A percentile compares a stretch with the other conserved stretches of the same genome.
phyloP scores from a whole-genome alignment of 768 basidiomycete genomes.

The Leccinum aurantiacum region DNA sequence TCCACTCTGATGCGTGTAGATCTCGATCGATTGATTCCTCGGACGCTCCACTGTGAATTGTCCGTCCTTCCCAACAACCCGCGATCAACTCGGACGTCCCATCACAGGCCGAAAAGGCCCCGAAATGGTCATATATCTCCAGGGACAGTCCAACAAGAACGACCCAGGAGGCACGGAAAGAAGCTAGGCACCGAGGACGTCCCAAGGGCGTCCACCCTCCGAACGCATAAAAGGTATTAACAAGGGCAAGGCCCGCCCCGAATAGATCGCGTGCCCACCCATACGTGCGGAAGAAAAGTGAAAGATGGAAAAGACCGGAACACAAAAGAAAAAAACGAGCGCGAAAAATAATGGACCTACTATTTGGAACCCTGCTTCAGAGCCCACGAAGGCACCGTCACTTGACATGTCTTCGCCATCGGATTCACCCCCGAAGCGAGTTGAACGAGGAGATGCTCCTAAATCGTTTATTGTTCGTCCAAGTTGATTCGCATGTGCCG shows the following conservation, averaged over 20 bases:
- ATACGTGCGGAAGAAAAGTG: not conserved
- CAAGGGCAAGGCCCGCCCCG: not conserved
- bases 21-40: constrained; percentile 21
- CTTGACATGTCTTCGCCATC: constrained; percentile 14
- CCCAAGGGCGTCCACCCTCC: not conserved
- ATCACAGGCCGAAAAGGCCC: not conserved
- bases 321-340: not conserved
- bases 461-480: not conserved
- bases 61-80: not conserved
- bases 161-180: not conserved
- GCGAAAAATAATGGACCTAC: constrained; percentile 24
- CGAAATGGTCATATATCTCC: not conserved
- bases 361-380: constrained; percentile 30
- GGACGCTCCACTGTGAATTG: constrained; percentile 7
- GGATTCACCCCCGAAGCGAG: constrained; percentile 49
- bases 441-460: constrained; percentile 38
- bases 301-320: not conserved
- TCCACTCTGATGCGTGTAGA: constrained; percentile 7
- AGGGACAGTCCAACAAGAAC: not conserved
- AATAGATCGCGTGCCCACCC: not conserved
- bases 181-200: constrained; percentile 2
- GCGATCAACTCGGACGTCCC: constrained; percentile 12
- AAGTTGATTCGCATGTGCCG: not conserved
- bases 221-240: not conserved
- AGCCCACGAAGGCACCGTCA: constrained; percentile 33